phyloP scores from a whole-genome alignment of 371 early-diverging fungal genomes.

The Rhizopus stolonifer region DNA sequence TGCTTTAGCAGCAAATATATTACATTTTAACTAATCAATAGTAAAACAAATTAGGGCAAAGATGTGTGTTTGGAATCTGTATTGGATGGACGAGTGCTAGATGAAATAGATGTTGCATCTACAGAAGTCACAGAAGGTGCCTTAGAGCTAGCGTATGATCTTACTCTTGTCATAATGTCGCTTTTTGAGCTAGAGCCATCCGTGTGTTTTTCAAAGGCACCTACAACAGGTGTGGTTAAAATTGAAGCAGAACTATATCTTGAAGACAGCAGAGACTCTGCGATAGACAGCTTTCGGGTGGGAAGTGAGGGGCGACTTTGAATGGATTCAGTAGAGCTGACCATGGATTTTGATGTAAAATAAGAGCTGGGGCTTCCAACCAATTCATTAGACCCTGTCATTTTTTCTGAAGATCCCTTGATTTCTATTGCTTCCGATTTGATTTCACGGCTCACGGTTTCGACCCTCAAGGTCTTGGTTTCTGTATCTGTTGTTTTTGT shows the following conservation, averaged over 20 bases:
- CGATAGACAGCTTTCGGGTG: neutral
- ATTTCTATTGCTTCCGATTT: neutral
- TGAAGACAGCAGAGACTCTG: neutral
- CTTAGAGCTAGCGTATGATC: neutral
- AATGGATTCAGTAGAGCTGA: neutral
- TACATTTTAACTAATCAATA: conserved; percentile 1
- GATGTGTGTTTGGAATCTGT: neutral
- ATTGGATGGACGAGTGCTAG: neutral
- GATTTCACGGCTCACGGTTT: too few species aligned
- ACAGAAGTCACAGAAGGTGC: neutral
- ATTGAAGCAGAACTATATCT: neutral
- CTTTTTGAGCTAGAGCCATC: neutral
- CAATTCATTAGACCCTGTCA: neutral
- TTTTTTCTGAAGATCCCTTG: neutral
- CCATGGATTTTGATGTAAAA: neutral
- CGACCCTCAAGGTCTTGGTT: too few species aligned
- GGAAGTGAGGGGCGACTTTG: neutral
- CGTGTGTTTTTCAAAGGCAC: neutral
- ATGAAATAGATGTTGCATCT: neutral
- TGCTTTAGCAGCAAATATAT: too few species aligned
- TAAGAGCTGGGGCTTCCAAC: neutral
- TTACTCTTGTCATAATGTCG: neutral
- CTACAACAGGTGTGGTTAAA: neutral
- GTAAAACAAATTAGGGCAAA: neutral
- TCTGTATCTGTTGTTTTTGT: neutral